A percentile compares a stretch with the other conserved stretches of the same genome.
phyloP scores from a whole-genome alignment of 2,329 filamentous ascomycete genomes.

The Phaeosphaeria sp. region DNA sequence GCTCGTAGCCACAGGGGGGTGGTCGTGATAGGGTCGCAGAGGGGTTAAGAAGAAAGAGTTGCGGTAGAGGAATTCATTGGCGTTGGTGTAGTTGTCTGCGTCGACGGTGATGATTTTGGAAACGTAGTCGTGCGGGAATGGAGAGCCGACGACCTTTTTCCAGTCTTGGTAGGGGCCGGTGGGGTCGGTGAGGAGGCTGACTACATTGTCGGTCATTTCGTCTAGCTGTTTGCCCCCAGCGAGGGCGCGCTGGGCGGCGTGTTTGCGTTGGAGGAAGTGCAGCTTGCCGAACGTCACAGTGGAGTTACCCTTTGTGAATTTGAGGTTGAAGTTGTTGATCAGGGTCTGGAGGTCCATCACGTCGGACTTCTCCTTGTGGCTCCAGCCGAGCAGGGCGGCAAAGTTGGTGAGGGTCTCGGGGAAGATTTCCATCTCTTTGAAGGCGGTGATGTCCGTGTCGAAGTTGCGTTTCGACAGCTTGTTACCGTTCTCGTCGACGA shows the following conservation, averaged over 20 bases:
- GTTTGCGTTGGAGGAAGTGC: constrained; percentile 76
- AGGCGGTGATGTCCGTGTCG: constrained; percentile 66
- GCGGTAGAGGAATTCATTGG: constrained; percentile 62
- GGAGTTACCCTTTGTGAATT: constrained; percentile 90
- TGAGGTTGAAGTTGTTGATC: constrained; percentile 77
- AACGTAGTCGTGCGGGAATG: constrained; percentile 55
- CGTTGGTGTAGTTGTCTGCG: constrained; percentile 64
- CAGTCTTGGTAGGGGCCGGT: constrained; percentile 35
- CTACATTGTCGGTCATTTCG: constrained; percentile 46
- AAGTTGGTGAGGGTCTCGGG: constrained; percentile 78
- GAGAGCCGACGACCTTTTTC: constrained; percentile 28
- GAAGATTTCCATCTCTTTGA: constrained; percentile 66
- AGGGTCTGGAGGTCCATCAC: constrained; percentile 75
- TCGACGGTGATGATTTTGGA: constrained; percentile 60
- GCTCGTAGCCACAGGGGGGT: constrained; percentile 12
- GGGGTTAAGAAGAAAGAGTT: constrained; percentile 66
- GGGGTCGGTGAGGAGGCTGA: constrained; percentile 36
- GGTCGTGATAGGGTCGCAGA: constrained; percentile 18
- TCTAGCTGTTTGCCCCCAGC: constrained; percentile 52
- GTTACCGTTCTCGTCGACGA: constrained; percentile 56
- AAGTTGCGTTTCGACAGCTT: constrained; percentile 81
- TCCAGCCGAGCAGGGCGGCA: constrained; percentile 85
- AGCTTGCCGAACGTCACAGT: constrained; percentile 83
- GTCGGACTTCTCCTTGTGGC: constrained; percentile 71
- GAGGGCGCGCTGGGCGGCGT: constrained; percentile 61